Base-by-base conservation (phyloP, 73 alveolate species). In the Paramecium sonneborni region DNA sequence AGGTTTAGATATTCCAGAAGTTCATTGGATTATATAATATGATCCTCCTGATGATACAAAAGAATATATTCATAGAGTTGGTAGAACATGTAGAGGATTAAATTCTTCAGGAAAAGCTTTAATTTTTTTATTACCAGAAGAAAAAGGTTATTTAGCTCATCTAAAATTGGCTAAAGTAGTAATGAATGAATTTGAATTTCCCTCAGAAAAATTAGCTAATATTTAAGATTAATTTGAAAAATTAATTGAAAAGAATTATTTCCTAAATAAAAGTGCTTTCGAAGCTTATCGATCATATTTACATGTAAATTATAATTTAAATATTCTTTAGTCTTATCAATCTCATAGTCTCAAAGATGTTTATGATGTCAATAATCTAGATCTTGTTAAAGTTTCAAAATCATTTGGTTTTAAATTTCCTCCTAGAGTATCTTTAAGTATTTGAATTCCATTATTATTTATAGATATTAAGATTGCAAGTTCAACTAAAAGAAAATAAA, bases 1-100 rank as follows among this genome's bases (percentile, higher is more conserved):
- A 93, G 99, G 98, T 86, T 74, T 94, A 92, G 98, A 96, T 96
- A 69, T 95, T 85, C 94, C 98, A 79, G 97, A 89, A 8, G 95
- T 88, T 24, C 99, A 97, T 86, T 97, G 99, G 98, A 98, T 97
- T 67, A 95, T 97, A 82, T 96, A 98, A 95, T 99, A 95, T 93
- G 99, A 99, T 92, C 99, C 99, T 24, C 99, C 99, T n/a, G 99
- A 99, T 97, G 99, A 98, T 85, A 99, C 99, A 23, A 94, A 94
- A 93, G 99, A 99, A 94, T 99, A 99, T 93, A 98, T 99, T 62
- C 99, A 99, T 95, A 92, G 99, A 85, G 99, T 99, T 0, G 99
- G 99, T 52, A 94, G 99, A 70, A 99, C 99, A 1, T 99, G 99
- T 26, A 93, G 99, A 95, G 99, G 99, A 18, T 98, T 99, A 8